These are phyloP conservation scores for Zymoseptoria tritici DNA, from an alignment of 2,329 filamentous ascomycete species.

Conservation along the genomic window DNA sequence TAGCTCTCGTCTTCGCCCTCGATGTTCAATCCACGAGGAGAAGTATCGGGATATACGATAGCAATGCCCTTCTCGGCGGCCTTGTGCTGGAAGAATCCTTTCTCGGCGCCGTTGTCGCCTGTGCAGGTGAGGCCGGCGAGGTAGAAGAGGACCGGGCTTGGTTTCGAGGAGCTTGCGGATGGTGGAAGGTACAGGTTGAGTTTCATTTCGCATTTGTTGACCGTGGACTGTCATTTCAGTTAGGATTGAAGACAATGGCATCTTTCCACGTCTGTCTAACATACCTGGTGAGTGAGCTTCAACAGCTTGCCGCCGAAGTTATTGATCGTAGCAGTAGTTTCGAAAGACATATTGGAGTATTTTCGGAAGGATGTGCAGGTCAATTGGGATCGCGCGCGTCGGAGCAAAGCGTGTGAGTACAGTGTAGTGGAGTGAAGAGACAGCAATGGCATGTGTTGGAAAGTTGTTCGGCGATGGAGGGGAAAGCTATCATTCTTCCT, in stretches of 20 bases:
- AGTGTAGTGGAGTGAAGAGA: neutral
- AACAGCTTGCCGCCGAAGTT: slow-evolving; percentile 91
- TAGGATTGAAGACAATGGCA: neutral
- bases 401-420: neutral
- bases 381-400: neutral
- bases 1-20: slow-evolving; percentile 78
- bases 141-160: slow-evolving; percentile 82
- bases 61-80: slow-evolving; percentile 78
- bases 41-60: slow-evolving; percentile 92
- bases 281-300: slow-evolving; percentile 70
- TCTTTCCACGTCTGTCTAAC: neutral
- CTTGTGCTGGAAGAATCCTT: slow-evolving; percentile 83
- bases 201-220: slow-evolving; percentile 80
- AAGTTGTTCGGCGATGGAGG: neutral
- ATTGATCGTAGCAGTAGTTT: slow-evolving; percentile 80
- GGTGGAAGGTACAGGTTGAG: slow-evolving; percentile 89
- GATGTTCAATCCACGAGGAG: slow-evolving; percentile 71
- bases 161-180: slow-evolving; percentile 51
- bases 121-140: slow-evolving; percentile 93
- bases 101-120: slow-evolving; percentile 68
- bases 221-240: slow-evolving; percentile 48
- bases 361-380: neutral
- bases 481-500: slow-evolving; percentile 2
- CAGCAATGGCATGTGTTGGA: slow-evolving; percentile 7
- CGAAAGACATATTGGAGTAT: slow-evolving; percentile 63